Evolutionary conservation across 352 stramenopile genomes (phyloP).

Genomic region (Globisporangium carolinianum): DNA sequence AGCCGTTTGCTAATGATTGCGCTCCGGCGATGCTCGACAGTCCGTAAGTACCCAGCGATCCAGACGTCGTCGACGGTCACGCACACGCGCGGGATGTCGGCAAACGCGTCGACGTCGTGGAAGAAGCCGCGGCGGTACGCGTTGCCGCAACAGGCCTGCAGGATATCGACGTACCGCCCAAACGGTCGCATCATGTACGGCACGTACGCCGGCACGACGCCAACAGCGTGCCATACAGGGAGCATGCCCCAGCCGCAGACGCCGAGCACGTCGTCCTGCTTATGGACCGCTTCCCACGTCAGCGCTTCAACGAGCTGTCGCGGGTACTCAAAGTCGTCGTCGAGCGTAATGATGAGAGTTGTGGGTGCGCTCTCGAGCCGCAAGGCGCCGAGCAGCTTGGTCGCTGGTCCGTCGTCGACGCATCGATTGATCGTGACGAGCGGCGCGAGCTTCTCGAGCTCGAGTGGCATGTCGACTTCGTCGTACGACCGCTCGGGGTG

Average conservation of each 20-base stretch:
- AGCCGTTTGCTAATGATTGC: constrained; percentile 76
- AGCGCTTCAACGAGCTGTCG: constrained; percentile 48
- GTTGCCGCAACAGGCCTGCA: constrained; percentile 63
- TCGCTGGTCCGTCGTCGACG: constrained; percentile 74
- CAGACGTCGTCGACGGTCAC: constrained; percentile 81
- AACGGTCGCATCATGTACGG: constrained; percentile 73
- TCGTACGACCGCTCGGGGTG: constrained; percentile 71
- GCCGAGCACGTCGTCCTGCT: constrained; percentile 52
- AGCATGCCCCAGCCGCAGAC: constrained; percentile 80
- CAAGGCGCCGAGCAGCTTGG: constrained; percentile 65
- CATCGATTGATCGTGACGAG: constrained; percentile 66
- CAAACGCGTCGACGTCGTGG: constrained; percentile 54
- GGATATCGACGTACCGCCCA: constrained; percentile 71
- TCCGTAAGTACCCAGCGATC: constrained; percentile 75
- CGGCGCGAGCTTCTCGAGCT: constrained; percentile 35
- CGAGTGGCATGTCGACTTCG: constrained; percentile 44
- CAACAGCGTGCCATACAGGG: constrained; percentile 65
- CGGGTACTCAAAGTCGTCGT: constrained; percentile 84
- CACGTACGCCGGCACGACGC: constrained; percentile 72
- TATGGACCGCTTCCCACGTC: constrained; percentile 55
- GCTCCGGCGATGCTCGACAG: constrained; percentile 43
- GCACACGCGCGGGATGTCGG: constrained; percentile 56
- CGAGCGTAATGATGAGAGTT: constrained; percentile 74
- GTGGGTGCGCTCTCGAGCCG: constrained; percentile 45
- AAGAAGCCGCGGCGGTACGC: constrained; percentile 77